phyloP scores from a whole-genome alignment of 1,139 yeast genomes.

The Nakaseomyces delphensis region DNA sequence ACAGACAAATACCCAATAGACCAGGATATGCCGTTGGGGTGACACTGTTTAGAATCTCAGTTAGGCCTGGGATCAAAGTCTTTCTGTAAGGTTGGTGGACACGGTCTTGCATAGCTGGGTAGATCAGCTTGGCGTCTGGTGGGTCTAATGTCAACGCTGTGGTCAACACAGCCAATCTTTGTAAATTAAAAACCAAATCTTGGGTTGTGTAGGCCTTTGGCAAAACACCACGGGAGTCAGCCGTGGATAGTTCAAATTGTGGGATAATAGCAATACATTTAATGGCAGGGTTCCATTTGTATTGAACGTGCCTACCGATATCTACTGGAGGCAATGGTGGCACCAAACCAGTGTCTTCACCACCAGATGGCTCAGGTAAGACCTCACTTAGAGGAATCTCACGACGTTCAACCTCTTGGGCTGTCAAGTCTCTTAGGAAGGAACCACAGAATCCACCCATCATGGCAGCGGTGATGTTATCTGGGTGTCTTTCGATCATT shows the following conservation, averaged over 20 bases:
- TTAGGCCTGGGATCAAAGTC: constrained; percentile 81
- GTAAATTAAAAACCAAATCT: constrained; percentile 84
- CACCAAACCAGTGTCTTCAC: constrained; percentile 51
- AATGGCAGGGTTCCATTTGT: constrained; percentile 72
- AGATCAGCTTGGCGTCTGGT: constrained; percentile 74
- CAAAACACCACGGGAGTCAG: constrained; percentile 78
- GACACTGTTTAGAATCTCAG: constrained; percentile 68
- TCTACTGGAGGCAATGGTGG: constrained; percentile 79
- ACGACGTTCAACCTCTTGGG: constrained; percentile 60
- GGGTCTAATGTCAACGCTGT: constrained; percentile 77
- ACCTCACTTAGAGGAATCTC: constrained; percentile 80
- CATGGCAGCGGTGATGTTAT: constrained; percentile 97
- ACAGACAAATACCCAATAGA: constrained; percentile 82
- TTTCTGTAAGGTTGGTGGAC: constrained; percentile 94
- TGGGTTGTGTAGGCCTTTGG: constrained; percentile 72
- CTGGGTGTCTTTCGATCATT: constrained; percentile 97
- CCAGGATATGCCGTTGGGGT: constrained; percentile 81
- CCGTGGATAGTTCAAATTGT: constrained; percentile 88
- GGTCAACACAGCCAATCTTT: constrained; percentile 63
- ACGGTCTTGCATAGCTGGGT: constrained; percentile 93
- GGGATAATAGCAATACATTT: constrained; percentile 90
- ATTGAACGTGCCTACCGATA: constrained; percentile 84
- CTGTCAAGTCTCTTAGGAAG: constrained; percentile 69
- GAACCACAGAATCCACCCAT: constrained; percentile 98
- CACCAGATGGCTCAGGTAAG: constrained; percentile 69